Evolutionary conservation across 2,329 filamentous ascomycete species (phyloP).

Genomic region (Hymenoscyphus occultus): DNA sequence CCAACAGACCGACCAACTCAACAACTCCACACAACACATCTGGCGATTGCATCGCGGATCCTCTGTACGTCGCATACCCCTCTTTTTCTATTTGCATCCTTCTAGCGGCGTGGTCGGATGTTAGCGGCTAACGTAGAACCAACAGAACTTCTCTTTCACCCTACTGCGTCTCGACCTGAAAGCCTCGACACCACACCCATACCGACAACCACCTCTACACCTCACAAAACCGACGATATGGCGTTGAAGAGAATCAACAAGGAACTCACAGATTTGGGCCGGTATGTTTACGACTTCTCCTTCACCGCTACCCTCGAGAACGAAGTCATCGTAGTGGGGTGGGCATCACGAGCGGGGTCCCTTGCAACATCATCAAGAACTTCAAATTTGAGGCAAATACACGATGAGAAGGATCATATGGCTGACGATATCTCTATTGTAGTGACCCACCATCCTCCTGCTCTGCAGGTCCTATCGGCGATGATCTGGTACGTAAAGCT

Average conservation of each 20-base stretch:
- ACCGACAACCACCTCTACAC: slow-evolving; percentile 25
- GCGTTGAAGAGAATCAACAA: slow-evolving; percentile 94
- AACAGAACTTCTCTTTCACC: slow-evolving; percentile 26
- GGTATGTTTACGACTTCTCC: slow-evolving; percentile 54
- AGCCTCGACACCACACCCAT: slow-evolving; percentile 22
- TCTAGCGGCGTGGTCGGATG: slow-evolving; percentile 27
- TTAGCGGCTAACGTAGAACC: slow-evolving; percentile 29
- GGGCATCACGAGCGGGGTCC: slow-evolving; percentile 34
- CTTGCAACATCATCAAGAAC: slow-evolving; percentile 36
- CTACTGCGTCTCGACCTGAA: slow-evolving; percentile 29
- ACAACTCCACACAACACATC: slow-evolving; percentile 8
- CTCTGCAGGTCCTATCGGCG: slow-evolving; percentile 93
- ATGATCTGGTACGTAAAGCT: slow-evolving; percentile 83
- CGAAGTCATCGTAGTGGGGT: slow-evolving; percentile 29
- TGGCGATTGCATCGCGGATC: slow-evolving; percentile 6
- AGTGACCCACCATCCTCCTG: slow-evolving; percentile 98
- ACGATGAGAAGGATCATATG: slow-evolving; percentile 14
- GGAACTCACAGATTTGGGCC: slow-evolving; percentile 86
- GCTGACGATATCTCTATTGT: slow-evolving; percentile 31
- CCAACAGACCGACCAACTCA: background rate
- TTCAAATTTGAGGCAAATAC: slow-evolving; percentile 19
- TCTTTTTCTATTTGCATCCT: slow-evolving; percentile 19
- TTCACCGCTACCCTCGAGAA: slow-evolving; percentile 22
- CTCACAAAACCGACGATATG: slow-evolving; percentile 49
- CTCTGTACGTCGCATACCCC: slow-evolving; percentile 16